These are phyloP conservation scores for Alternaria dauci DNA, from an alignment of 2,329 filamentous ascomycete genomes.

Conservation along the genomic window DNA sequence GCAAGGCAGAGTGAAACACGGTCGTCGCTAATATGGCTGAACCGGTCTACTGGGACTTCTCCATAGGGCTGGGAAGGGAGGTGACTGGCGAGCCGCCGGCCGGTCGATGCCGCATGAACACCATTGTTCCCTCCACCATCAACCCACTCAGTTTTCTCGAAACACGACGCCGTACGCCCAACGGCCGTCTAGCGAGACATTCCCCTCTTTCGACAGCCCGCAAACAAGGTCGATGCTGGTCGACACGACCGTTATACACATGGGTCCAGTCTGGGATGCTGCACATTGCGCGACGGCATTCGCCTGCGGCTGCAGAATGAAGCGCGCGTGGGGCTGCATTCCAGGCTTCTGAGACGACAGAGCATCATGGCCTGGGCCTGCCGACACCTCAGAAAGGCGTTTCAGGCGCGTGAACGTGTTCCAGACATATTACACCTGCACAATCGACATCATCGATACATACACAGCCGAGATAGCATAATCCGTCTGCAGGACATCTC, in stretches of 20 bases:
- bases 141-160: slow-evolving; percentile 1
- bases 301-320: slow-evolving; percentile 7
- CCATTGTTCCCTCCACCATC: slow-evolving; percentile 8
- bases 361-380: slow-evolving; percentile 9
- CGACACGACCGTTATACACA: slow-evolving; percentile 1
- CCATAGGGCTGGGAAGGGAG: slow-evolving; percentile 28
- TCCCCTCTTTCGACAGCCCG: slow-evolving; percentile 4
- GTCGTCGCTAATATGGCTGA: slow-evolving; percentile 32
- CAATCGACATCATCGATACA: slow-evolving; percentile 10
- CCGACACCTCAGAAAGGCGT: slow-evolving; percentile 1
- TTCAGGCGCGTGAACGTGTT: slow-evolving; percentile 12
- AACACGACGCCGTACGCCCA: slow-evolving; percentile 6
- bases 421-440: slow-evolving; percentile 16
- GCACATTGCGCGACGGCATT: slow-evolving; percentile 14
- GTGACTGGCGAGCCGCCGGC: slow-evolving; percentile 15
- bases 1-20: slow-evolving; percentile 32
- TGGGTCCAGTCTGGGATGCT: slow-evolving; percentile 8
- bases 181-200: slow-evolving; percentile 8
- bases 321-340: slow-evolving; percentile 13
- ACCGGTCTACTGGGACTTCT: slow-evolving; percentile 28
- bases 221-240: slow-evolving; percentile 8
- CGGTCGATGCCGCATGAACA: slow-evolving; percentile 21
- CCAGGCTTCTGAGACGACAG: slow-evolving; percentile 12
- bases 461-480: neutral
- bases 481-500: slow-evolving; percentile 2